Percentiles rank a stretch among this genome's conserved stretches.
phyloP scores from a whole-genome alignment of 306 rosid genomes.

The Malus sieversii region DNA sequence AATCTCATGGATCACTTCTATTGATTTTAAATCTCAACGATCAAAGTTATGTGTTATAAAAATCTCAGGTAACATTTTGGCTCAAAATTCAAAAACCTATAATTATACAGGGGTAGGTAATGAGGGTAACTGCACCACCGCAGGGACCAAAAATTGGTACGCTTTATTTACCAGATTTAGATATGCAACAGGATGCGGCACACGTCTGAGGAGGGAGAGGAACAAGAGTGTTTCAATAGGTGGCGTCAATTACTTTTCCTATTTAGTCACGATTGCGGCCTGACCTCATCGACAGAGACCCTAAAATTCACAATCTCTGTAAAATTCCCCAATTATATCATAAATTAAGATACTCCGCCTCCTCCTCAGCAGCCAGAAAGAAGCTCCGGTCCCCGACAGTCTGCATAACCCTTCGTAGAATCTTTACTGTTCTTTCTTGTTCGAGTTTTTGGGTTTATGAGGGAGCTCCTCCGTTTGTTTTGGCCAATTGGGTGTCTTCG shows the following conservation, averaged over 20 bases:
- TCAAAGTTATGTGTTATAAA: too few relatives aligned
- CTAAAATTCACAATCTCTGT: not conserved
- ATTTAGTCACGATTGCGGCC: not conserved
- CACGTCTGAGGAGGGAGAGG: not conserved
- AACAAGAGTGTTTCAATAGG: not conserved
- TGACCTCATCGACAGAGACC: not conserved
- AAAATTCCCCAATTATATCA: not conserved
- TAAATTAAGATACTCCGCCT: not conserved
- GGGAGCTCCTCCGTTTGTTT: slow-evolving; percentile 15
- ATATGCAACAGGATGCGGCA: not conserved
- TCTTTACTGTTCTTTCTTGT: not conserved
- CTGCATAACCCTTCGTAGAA: not conserved
- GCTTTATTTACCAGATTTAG: not conserved
- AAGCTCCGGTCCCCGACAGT: not conserved
- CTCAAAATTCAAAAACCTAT: too few relatives aligned
- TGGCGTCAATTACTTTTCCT: not conserved
- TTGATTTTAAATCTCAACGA: too few relatives aligned
- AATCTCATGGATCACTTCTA: too few relatives aligned
- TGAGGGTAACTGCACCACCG: not conserved
- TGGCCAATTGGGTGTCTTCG: slow-evolving; percentile 10
- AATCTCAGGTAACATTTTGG: too few relatives aligned
- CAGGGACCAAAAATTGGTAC: not conserved
- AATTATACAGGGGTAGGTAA: not conserved
- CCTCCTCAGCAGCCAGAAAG: not conserved
- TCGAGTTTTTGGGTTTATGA: not conserved